Evolutionary conservation across 768 basidiomycete species (phyloP).

Genomic region (Panus rudis): DNA sequence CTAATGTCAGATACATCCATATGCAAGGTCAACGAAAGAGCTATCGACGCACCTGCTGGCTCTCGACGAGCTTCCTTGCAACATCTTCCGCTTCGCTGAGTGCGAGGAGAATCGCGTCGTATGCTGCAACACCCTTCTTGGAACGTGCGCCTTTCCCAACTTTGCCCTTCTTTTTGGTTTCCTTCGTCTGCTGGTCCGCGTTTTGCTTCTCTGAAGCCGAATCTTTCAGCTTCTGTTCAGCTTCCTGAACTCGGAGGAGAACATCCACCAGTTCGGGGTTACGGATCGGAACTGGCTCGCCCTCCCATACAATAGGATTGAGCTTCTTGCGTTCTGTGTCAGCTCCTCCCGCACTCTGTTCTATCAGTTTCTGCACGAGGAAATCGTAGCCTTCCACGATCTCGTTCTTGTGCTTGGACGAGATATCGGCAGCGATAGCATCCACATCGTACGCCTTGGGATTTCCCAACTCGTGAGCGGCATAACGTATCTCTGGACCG

Average conservation of each 20-base stretch:
- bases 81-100: constrained; percentile 88
- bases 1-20: neutral
- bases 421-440: constrained; percentile 59
- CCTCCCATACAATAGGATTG: constrained; percentile 68
- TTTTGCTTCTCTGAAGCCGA: constrained; percentile 25
- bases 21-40: constrained; percentile 2
- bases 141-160: constrained; percentile 36
- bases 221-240: constrained; percentile 50
- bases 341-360: constrained; percentile 32
- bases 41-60: constrained; percentile 57
- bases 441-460: constrained; percentile 78
- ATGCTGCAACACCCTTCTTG: constrained; percentile 77
- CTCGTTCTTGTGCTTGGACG: constrained; percentile 46
- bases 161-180: constrained; percentile 30
- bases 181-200: constrained; percentile 24
- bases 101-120: constrained; percentile 77
- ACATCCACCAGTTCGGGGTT: constrained; percentile 90
- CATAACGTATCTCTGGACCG: constrained; percentile 86
- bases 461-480: constrained; percentile 81
- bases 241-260: constrained; percentile 75
- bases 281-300: constrained; percentile 73
- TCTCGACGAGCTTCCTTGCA: constrained; percentile 70
- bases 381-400: constrained; percentile 59
- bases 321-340: constrained; percentile 48
- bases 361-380: constrained; percentile 44